Percentiles rank a stretch among this genome's conserved stretches.
Conservation (phyloP, 1,139 yeast species). For the Scheffersomyces titani region DNA sequence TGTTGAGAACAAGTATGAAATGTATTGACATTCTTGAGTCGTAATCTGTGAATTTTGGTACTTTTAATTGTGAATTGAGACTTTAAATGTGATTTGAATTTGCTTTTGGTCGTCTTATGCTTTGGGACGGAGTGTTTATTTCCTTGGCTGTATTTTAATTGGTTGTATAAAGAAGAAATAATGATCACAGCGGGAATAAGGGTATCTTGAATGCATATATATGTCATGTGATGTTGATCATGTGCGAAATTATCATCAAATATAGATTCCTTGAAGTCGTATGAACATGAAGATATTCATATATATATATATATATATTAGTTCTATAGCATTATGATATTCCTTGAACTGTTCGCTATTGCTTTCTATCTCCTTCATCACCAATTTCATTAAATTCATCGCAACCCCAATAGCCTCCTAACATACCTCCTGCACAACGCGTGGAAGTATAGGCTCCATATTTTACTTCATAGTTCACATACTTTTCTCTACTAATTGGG, state of each 20-base stretch:
- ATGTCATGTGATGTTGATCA: background rate
- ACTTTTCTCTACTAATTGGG: background rate
- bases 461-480: background rate
- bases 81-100: background rate
- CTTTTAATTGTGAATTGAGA: background rate
- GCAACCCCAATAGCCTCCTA: background rate
- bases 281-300: no score
- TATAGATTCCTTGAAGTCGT: no score
- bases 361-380: background rate
- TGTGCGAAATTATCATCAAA: no score
- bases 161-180: background rate
- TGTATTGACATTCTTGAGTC: slow-evolving; percentile 64
- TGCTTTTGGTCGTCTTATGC: no score
- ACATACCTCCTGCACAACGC: background rate
- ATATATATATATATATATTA: no score
- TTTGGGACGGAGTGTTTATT: background rate
- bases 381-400: background rate
- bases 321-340: background rate
- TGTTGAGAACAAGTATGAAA: slow-evolving; percentile 76
- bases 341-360: no score
- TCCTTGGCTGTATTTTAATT: background rate
- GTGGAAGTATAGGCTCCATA: background rate
- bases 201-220: background rate
- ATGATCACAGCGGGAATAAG: background rate
- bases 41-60: background rate